Conservation (phyloP, 1,284 basidiomycete species). For the Cerioporus squamosus region DNA sequence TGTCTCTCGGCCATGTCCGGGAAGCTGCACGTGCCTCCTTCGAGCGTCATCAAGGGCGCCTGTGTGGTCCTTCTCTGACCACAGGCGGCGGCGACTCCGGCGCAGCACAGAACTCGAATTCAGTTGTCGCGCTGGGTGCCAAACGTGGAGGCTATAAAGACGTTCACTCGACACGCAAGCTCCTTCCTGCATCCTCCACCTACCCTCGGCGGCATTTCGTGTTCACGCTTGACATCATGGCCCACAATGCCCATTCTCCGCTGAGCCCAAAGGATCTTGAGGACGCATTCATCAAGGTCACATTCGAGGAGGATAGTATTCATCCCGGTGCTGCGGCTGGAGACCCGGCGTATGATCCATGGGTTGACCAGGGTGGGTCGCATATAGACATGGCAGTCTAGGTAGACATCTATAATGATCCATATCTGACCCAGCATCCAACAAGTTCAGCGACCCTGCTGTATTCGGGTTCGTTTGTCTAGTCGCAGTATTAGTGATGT, state of each 20-base stretch:
- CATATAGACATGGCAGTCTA: no score
- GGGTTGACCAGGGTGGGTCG: constrained; percentile 56
- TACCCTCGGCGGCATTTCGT: no score
- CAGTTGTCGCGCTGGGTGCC: no score
- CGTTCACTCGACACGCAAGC: neutral
- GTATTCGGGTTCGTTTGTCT: constrained; percentile 47
- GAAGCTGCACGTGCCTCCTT: constrained; percentile 14
- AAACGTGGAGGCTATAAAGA: neutral
- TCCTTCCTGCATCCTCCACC: neutral
- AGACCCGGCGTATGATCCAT: constrained; percentile 48
- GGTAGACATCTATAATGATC: neutral
- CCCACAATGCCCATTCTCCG: neutral
- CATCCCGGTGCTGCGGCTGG: constrained; percentile 9
- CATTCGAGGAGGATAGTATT: constrained; percentile 42
- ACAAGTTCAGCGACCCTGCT: constrained; percentile 47
- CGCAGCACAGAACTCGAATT: no score
- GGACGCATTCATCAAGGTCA: constrained; percentile 56
- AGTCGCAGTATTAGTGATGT: neutral
- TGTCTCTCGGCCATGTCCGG: constrained; percentile 19
- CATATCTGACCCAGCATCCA: constrained; percentile 46
- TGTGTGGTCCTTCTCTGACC: neutral
- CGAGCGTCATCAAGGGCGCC: neutral
- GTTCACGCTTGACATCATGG: neutral
- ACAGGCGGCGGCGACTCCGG: neutral
- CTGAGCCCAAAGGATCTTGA: constrained; percentile 32